Evolutionary conservation across 306 rosid species (phyloP), one percentile per base, ranked within the genome.

Genomic region (Rosa lucieae): DNA sequence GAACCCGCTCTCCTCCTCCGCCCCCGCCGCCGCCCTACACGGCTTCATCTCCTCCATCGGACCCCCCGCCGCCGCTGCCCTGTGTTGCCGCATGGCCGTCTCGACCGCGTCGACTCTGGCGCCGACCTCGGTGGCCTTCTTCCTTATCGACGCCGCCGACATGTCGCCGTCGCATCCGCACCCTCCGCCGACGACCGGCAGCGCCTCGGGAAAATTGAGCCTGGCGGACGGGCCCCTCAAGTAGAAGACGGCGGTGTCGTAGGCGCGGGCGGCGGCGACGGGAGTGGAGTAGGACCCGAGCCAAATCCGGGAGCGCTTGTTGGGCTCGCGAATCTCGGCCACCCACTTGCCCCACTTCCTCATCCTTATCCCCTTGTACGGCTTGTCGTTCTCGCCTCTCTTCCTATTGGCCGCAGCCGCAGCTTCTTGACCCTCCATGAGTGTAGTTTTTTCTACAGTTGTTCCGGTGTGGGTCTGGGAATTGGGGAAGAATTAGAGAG

Each of bases 341-440:
- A 96, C 99, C 99, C 99, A 96, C 82, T 96, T 96, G 0, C 99
- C 99, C 99, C 99, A 96, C 94, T 96, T 96, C 68, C 99, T 88
- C 99, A 96, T 96, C 90, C 99, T 82, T 74, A 96, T 96, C 87
- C 99, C 99, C 85, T 96, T 96, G 91, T 84, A 96, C 56, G 90
- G 91, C 85, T 90, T 91, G 83, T 90, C 96, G 20, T 44, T 62
- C 42, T 77, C 76, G 8, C 74, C 87, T 72, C 89, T 63, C 79
- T 79, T 83, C 77, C 83, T 87, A 11, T 74, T 58, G 81, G 53
- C 75, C 81, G 40, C 23, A 2, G 37, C 32, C 32, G 32, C 32
- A 29, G 32, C 32, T 70, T 75, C 85, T 21, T 66, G 70, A 40
- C 74, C 42, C 76, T 68, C 73, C 80, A 61, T 61, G 67, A 56